Percentiles rank a stretch among this genome's conserved stretches.
Evolutionary conservation across 768 basidiomycete species (phyloP).

Genomic region (Mycena amicta): DNA sequence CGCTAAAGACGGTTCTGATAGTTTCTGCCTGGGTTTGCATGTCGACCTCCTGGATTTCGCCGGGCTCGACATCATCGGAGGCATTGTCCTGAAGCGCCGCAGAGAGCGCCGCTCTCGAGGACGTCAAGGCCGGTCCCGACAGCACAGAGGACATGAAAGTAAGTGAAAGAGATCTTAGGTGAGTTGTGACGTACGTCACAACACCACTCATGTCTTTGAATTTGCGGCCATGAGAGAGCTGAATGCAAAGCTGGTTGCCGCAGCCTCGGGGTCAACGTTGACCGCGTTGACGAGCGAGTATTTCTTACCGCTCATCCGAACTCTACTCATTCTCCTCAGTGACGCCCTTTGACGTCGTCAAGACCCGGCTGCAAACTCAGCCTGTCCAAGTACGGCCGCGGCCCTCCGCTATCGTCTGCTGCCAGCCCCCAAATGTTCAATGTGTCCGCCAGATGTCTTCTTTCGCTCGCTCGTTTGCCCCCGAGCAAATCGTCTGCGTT

Average conservation of each 20-base stretch:
- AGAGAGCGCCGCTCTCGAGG: slow-evolving; percentile 76
- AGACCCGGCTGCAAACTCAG: slow-evolving; percentile 94
- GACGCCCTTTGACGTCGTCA: slow-evolving; percentile 99
- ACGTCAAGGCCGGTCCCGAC: slow-evolving; percentile 73
- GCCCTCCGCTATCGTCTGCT: slow-evolving; percentile 62
- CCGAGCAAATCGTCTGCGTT: slow-evolving; percentile 74
- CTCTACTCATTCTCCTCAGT: slow-evolving; percentile 51
- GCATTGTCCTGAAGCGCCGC: slow-evolving; percentile 69
- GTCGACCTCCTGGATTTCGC: slow-evolving; percentile 86
- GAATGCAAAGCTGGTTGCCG: slow-evolving; percentile 79
- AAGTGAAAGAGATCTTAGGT: slow-evolving; percentile 16
- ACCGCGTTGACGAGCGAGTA: slow-evolving; percentile 80
- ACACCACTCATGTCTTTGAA: slow-evolving; percentile 8
- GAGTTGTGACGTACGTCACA: slow-evolving; percentile 7
- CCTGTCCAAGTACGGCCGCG: slow-evolving; percentile 55
- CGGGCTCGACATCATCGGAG: slow-evolving; percentile 53
- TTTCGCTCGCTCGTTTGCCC: slow-evolving; percentile 54
- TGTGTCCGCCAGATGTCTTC: slow-evolving; percentile 84
- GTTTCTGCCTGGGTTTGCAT: slow-evolving; percentile 82
- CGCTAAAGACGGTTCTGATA: slow-evolving; percentile 91
- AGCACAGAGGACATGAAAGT: slow-evolving; percentile 51
- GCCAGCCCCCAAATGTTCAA: slow-evolving; percentile 60
- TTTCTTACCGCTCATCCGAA: neutral
- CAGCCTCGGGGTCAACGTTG: slow-evolving; percentile 75
- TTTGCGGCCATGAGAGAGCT: slow-evolving; percentile 63